Base-by-base conservation (phyloP, 2,329 filamentous ascomycete genomes). In the Phialophora verrucosa region DNA sequence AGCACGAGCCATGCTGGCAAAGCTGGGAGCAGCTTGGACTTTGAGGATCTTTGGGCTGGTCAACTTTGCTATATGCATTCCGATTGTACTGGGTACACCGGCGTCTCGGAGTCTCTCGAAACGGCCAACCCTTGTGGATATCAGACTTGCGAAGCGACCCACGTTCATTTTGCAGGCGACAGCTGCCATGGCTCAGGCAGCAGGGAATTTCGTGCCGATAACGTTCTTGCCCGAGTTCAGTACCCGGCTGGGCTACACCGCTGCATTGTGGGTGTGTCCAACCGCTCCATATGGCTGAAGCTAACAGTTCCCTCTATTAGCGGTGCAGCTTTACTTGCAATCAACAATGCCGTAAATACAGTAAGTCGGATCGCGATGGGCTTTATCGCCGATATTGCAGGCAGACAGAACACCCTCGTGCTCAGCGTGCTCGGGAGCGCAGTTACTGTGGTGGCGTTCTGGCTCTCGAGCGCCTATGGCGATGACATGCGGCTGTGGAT, bases 171-270 rank as follows among this genome's bases (percentile, higher is more conserved):
- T 78, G 2, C 78, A 81, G 57, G 75, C 76, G 3, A 54, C 77
- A 2, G 74, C 75, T 3, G 75, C 76, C 10, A 71, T 77, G 6
- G 68, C 81, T 44, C 77, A 80, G 55, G 75, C 77, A 0, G 77
- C 77, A 4, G 79, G 76, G 0, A 79, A 79, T 66, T 77, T 76
- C 55, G 76, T 76, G 0, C 79, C 79, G 0, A 72, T 80, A 3
- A 79, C 76, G 38, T 80, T 80, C 66, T 74, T 79, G 17, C 75
- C 79, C 0, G 73, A 77, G 5, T 80, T 78, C 64, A 78, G 78
- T 1, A 74, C 74, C 14, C 77, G 76, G 1, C 66, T 80, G 32
- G 79, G 78, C 4, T 81, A 80, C 47, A 70, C 68, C 3, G 68
- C 68, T 62, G 68, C 68, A 44, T 70, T 70, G 68, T 70, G 54